Base-by-base conservation (phyloP, 352 stramenopile genomes). In the Nothophytophthora sp. region DNA sequence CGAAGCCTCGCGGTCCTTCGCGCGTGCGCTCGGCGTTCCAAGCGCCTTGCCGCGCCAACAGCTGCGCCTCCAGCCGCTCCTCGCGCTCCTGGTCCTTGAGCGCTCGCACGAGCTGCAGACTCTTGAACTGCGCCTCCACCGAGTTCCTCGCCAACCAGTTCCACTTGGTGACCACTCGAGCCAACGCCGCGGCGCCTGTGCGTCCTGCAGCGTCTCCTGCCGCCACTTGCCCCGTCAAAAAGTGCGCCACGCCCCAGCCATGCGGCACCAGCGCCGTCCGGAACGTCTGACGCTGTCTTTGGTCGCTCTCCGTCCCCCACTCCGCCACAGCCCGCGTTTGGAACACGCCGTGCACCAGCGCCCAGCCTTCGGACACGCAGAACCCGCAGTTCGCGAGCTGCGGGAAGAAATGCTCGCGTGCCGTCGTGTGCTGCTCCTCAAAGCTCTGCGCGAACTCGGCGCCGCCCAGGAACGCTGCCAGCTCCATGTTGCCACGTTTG, bases 321-420 rank as follows among this genome's bases (percentile, higher is more conserved):
- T 75, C 40, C 0, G 56, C 37, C 33, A 81, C 44, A 25, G 60
- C 70, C 6, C 70, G 63, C 45, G 76, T 73, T 23, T 81, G 55
- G 27, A 90, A 93, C 5, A 93, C 76, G 9, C 81, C 81, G 33
- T 93, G 81, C 12, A 93, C 83, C 8, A 93, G n/a, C 2, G 83
- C 71, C 72, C 74, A 90, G 12, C 83, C 81, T 55, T 93, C 81
- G 0, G 74, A 88, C 9, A 67, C 58, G 34, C 78, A 90, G 44
- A 87, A 90, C 13, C 54, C 36, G 29, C 78, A 90, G 15, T 61
- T 46, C 0, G 45, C 49, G 0, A 93, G 59, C 32, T 93, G 83
- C 23, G 69, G 48, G 27, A 93, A 91, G 23, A 69, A 79, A 41
- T 76, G 49, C 29, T 78, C 58, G 0, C 60, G 45, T 18, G 74